A percentile compares a stretch with the other conserved stretches of the same genome.
phyloP scores from a whole-genome alignment of 352 stramenopile genomes.

The Phytophthora macrochlamydospora region DNA sequence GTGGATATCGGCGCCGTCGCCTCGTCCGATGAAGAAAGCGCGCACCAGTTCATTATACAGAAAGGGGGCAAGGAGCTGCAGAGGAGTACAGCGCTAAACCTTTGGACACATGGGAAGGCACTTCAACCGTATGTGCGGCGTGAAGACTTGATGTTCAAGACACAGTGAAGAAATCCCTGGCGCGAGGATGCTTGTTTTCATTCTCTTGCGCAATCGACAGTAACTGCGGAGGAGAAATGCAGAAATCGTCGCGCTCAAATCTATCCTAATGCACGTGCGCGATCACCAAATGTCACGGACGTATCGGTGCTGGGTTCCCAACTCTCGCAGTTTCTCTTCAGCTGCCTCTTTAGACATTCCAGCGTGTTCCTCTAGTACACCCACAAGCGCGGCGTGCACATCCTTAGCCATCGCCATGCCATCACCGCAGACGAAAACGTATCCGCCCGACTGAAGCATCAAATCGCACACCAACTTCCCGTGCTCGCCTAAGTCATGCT shows the following conservation, averaged over 20 bases:
- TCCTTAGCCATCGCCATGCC: conserved; percentile 95
- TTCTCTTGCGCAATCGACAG: conserved; percentile 4
- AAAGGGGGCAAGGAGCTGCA: not conserved
- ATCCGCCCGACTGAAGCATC: conserved; percentile 76
- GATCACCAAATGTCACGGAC: conserved; percentile 90
- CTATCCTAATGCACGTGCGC: conserved; percentile 8
- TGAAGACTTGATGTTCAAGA: not conserved
- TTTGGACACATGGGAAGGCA: too few species aligned
- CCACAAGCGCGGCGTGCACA: conserved; percentile 87
- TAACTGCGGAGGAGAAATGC: conserved; percentile 37
- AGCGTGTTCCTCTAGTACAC: conserved; percentile 79
- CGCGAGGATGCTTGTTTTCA: conserved; percentile 7
- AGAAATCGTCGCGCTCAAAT: conserved; percentile 2
- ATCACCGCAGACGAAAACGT: conserved; percentile 96
- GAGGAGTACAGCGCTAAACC: too few species aligned
- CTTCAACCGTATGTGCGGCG: too few species aligned
- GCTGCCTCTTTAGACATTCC: conserved; percentile 59
- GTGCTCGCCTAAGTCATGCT: conserved; percentile 82
- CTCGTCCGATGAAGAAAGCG: not conserved
- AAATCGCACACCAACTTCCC: conserved; percentile 70
- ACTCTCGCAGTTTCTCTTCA: conserved; percentile 56
- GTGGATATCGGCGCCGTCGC: not conserved
- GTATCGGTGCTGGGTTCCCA: conserved; percentile 82
- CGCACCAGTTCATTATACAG: not conserved
- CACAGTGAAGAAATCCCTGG: not conserved